Evolutionary conservation across 306 rosid species (phyloP), one percentile per base, ranked within the genome.

Genomic region (Glycine latifolia): DNA sequence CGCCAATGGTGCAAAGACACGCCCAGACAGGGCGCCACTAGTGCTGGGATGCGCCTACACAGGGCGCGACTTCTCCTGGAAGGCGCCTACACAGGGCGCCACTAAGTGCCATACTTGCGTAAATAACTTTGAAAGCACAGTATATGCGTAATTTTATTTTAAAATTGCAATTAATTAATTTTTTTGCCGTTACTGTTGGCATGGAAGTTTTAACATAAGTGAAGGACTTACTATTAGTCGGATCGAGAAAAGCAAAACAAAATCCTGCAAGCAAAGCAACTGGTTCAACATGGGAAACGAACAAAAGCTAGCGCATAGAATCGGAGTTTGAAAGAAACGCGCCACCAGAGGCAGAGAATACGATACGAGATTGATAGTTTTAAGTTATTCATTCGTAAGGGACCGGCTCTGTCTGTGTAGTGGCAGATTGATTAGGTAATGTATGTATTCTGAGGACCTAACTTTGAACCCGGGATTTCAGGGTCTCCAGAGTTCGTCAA

Each of bases 381-480:
- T 26, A 26, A 26, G 31, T 26, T 26, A 26, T 52, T 52, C 58
- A 52, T 52, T 12, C 44, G 15, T 11, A 50, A 52, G 4, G 4
- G 39, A 35, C 39, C 6, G 44, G 7, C 4, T 39, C 44, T 39
- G 41, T 37, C 41, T 37, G 41, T 4, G 66, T 5, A 7, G 39
- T 62, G 17, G 47, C 17, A 63, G 47, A 62, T 35, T 35, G 47
- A 62, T 35, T 13, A 35, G 47, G 48, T 63, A 35, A 37, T 37
- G 41, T 37, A 37, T 37, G 41, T 37, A 3, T 3, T 37, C 1
- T 61, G 46, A 35, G 3, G 47, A 63, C 10, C 4, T 33, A 59
- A 62, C 68, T 62, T 62, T 62, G 68, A 62, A 61, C n/a, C 46
- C 68, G 16, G 16, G 43, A 31, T 62, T 33, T 62, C 68, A 33